These are phyloP conservation scores for Ascochyta pisi DNA, from an alignment of 2,329 filamentous ascomycete genomes.

Conservation along the genomic window DNA sequence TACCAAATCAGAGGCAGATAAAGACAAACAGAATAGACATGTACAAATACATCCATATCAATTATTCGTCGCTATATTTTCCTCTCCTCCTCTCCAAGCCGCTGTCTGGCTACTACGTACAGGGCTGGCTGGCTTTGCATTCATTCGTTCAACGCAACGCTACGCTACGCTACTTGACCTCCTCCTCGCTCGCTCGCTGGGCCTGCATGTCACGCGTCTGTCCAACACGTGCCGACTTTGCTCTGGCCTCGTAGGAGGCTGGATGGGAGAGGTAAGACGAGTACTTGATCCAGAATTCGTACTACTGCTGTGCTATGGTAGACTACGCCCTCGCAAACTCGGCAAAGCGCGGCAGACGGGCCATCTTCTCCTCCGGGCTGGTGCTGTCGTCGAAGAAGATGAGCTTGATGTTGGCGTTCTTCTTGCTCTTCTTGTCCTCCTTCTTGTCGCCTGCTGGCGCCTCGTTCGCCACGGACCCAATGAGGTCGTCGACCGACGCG, in stretches of 20 bases:
- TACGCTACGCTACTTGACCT: no score
- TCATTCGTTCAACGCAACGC: no score
- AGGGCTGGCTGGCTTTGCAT: no score
- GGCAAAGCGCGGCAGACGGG: conserved; percentile 76
- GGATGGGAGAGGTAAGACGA: background rate
- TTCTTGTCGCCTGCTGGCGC: conserved; percentile 53
- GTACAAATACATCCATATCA: no score
- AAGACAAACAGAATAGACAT: no score
- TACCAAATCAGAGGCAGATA: no score
- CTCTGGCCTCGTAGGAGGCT: background rate
- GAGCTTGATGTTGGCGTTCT: conserved; percentile 68
- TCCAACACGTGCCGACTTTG: background rate
- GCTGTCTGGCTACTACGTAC: no score
- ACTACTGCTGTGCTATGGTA: background rate
- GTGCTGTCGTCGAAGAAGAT: conserved; percentile 81
- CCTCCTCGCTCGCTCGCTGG: background rate
- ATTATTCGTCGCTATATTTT: no score
- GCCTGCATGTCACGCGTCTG: background rate
- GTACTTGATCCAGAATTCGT: background rate
- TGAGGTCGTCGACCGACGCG: conserved; percentile 60
- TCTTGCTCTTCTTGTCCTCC: conserved; percentile 64
- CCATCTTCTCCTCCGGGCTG: conserved; percentile 91
- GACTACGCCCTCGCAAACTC: conserved; percentile 33
- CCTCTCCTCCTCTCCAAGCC: no score
- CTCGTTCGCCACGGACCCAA: conserved; percentile 46